Evolutionary conservation across 208 protist species (phyloP), one percentile per base, ranked within the genome.

Genomic region (Trichomonas gallinae): DNA sequence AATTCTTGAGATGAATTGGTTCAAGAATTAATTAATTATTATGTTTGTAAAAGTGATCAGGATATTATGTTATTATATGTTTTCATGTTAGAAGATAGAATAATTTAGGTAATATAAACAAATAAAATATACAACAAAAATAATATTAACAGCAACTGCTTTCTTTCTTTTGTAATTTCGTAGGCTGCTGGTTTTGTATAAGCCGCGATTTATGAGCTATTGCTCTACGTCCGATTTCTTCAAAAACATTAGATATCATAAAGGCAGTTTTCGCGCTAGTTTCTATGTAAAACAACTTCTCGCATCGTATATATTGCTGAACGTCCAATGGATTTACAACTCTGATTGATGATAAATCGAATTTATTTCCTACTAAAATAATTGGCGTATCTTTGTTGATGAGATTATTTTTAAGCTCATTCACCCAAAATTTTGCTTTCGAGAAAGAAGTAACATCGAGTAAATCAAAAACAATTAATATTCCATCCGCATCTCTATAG

Each of bases 401-500:
- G 1, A 38, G 44, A 42, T 42, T 23, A 38, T 48, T 48, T 51
- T 44, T 93, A 4, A 96, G 63, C 44, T 82, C 96, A 31, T 89
- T 83, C 4, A 96, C 23, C 96, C 96, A 96, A 17, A 88, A 36
- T 26, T 83, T 63, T 34, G 63, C 96, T 42, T 82, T 87, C 42
- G 51, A 49, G 46, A 97, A 97, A 42, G 96, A 97, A 36, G 97
- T 97, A 26, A 88, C 89, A 36, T 97, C 97, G 23, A 97, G 98
- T 36, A 97, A 97, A 96, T 98, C 97, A 63, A 97, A 98, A 13
- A 99, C 99, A 63, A 99, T 97, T 97, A 98, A 98, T 97, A 99
- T 99, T 97, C 99, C 99, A 97, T 99, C 99, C 0, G 99, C 99
- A 40, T 99, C 99, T 97, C 99, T 98, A 97, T 99, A 99, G 98